Evolutionary conservation across 2,329 filamentous ascomycete species (phyloP).

Genomic region (Dothideomycetes sp.): DNA sequence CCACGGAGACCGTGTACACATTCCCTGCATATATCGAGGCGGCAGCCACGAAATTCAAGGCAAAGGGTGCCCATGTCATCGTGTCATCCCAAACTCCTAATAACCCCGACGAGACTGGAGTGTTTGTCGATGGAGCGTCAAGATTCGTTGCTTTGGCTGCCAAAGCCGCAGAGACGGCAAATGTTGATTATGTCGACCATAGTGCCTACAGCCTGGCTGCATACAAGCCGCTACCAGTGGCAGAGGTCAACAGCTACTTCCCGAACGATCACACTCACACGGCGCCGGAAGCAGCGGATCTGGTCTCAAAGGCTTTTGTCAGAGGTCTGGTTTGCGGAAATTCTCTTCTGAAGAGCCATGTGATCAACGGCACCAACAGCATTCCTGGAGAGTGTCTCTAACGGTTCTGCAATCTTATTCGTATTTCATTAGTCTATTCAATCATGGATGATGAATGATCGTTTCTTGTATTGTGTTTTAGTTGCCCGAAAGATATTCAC

Average conservation of each 20-base stretch:
- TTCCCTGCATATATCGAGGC: slow-evolving; percentile 52
- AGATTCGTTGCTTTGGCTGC: slow-evolving; percentile 51
- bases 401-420: too few species aligned
- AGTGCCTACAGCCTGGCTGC: slow-evolving; percentile 48
- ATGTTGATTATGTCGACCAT: slow-evolving; percentile 48
- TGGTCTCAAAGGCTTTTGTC: slow-evolving; percentile 49
- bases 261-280: slow-evolving; percentile 57
- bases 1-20: slow-evolving; percentile 49
- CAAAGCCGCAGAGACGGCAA: slow-evolving; percentile 41
- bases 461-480: background rate
- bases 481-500: slow-evolving; percentile 53
- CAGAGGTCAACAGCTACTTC: slow-evolving; percentile 45
- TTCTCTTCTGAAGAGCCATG: slow-evolving; percentile 9
- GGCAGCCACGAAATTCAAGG: slow-evolving; percentile 45
- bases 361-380: slow-evolving; percentile 12
- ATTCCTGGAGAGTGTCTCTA: slow-evolving; percentile 7
- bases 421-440: too few species aligned
- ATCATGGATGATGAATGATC: background rate
- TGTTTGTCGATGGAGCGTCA: slow-evolving; percentile 38
- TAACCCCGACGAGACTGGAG: slow-evolving; percentile 53
- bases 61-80: slow-evolving; percentile 53
- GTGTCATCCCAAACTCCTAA: slow-evolving; percentile 52
- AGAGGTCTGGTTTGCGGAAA: slow-evolving; percentile 31
- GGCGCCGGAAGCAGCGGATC: slow-evolving; percentile 45
- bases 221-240: slow-evolving; percentile 42